Percentiles rank a stretch among this genome's conserved stretches.
Conservation (phyloP, 495 filamentous ascomycete species). For the Trichoderma virens region DNA sequence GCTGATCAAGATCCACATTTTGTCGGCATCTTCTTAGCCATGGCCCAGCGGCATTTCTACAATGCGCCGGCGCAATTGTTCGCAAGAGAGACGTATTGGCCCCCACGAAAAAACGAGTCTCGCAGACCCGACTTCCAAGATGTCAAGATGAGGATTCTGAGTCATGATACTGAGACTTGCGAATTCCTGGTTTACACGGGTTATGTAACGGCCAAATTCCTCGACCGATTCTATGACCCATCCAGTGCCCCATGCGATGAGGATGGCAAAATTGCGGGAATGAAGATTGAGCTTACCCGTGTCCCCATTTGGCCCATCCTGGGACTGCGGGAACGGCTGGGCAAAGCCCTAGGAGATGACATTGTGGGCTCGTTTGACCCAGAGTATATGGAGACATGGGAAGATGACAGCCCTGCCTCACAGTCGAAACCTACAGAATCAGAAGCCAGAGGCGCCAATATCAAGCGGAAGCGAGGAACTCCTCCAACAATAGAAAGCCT, state of each 20-base stretch:
- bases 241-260: conserved; percentile 19
- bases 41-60: conserved; percentile 41
- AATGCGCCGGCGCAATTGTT: neutral
- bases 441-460: neutral
- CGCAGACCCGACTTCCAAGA: conserved; percentile 20
- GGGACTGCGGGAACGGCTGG: conserved; percentile 40
- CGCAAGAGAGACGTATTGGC: neutral
- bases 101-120: neutral
- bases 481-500: conserved; percentile 27
- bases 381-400: conserved; percentile 29
- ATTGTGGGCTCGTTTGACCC: conserved; percentile 30
- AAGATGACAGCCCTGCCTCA: conserved; percentile 16
- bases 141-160: conserved; percentile 33
- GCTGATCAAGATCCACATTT: conserved; percentile 36
- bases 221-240: conserved; percentile 32
- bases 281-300: conserved; percentile 29
- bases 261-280: conserved; percentile 12
- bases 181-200: conserved; percentile 37
- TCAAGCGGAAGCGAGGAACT: conserved; percentile 22
- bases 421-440: neutral
- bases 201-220: conserved; percentile 28
- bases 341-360: conserved; percentile 34
- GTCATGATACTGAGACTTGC: conserved; percentile 27
- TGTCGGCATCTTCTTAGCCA: conserved; percentile 32
- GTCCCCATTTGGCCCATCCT: conserved; percentile 39